Percentiles rank a stretch among this genome's conserved stretches.
Conservation (phyloP, 2,329 filamentous ascomycete genomes). For the Colletotrichum musicola region DNA sequence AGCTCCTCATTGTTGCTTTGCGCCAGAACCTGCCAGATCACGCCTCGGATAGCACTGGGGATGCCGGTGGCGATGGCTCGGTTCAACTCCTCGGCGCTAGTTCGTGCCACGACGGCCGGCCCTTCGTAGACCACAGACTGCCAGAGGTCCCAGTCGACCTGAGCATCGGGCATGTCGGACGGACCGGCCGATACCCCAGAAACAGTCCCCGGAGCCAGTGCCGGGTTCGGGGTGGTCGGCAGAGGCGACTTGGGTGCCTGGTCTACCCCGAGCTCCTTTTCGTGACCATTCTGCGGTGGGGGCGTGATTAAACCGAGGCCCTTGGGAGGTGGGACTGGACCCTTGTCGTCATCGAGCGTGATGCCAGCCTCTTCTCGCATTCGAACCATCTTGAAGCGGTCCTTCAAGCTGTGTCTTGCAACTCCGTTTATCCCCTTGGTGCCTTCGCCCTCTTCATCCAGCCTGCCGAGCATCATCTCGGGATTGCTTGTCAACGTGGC, state of each 20-base stretch:
- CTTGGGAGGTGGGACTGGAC: conserved; percentile 39
- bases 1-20: conserved; percentile 95
- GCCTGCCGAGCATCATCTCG: conserved; percentile 80
- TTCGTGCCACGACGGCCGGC: conserved; percentile 86
- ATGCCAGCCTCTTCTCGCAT: conserved; percentile 79
- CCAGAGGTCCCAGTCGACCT: conserved; percentile 99
- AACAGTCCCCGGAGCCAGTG: conserved; percentile 85
- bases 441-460: conserved; percentile 76
- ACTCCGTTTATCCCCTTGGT: conserved; percentile 50
- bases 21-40: conserved; percentile 97
- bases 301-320: conserved; percentile 43
- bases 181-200: conserved; percentile 84
- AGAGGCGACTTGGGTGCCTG: conserved; percentile 54
- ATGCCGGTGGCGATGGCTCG: conserved; percentile 93
- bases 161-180: conserved; percentile 75
- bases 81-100: conserved; percentile 90
- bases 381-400: conserved; percentile 82
- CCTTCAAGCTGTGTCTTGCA: conserved; percentile 76
- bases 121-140: conserved; percentile 96
- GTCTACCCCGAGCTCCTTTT: conserved; percentile 32
- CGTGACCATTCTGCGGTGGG: conserved; percentile 41
- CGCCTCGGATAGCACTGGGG: conserved; percentile 93
- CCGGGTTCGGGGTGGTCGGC: conserved; percentile 75
- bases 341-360: conserved; percentile 64
- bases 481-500: conserved; percentile 84